Evolutionary conservation across 2,329 filamentous ascomycete genomes (phyloP).

Genomic region (Penicillium sp.): DNA sequence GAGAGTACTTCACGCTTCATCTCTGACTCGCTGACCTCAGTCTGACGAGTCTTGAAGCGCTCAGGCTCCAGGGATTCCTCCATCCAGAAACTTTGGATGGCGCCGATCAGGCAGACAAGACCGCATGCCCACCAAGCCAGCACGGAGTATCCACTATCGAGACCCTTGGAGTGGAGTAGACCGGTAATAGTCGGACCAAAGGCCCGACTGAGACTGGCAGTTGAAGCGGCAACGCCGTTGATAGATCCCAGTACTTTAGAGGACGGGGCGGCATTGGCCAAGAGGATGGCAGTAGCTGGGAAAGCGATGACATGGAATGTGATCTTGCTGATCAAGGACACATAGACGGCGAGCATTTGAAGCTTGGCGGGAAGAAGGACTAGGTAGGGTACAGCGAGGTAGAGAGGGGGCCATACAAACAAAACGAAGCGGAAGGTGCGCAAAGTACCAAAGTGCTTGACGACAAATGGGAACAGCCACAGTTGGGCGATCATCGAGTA

Average conservation of each 20-base stretch:
- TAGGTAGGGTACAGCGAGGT: slow-evolving; percentile 84
- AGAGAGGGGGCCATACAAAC: slow-evolving; percentile 80
- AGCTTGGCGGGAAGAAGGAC: slow-evolving; percentile 72
- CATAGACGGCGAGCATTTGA: slow-evolving; percentile 72
- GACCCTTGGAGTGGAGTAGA: slow-evolving; percentile 75
- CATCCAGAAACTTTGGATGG: slow-evolving; percentile 72
- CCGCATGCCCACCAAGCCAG: slow-evolving; percentile 92
- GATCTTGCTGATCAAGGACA: slow-evolving; percentile 84
- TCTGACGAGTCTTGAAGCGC: slow-evolving; percentile 34
- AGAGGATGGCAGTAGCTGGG: slow-evolving; percentile 82
- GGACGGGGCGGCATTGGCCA: slow-evolving; percentile 83
- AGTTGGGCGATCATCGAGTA: slow-evolving; percentile 88
- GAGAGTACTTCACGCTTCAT: slow-evolving; percentile 25
- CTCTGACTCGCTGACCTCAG: slow-evolving; percentile 29
- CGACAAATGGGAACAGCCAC: slow-evolving; percentile 76
- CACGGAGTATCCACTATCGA: slow-evolving; percentile 77
- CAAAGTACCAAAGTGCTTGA: slow-evolving; percentile 71
- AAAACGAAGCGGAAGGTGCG: slow-evolving; percentile 79
- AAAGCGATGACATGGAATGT: slow-evolving; percentile 89
- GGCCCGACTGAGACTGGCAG: slow-evolving; percentile 82
- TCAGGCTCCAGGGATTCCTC: slow-evolving; percentile 56
- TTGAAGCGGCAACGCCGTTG: slow-evolving; percentile 88
- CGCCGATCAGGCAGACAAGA: slow-evolving; percentile 70
- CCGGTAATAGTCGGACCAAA: slow-evolving; percentile 88
- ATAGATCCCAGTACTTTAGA: slow-evolving; percentile 83